Conservation (phyloP, 257 asterid genomes). For the Primulina huaijiensis region DNA sequence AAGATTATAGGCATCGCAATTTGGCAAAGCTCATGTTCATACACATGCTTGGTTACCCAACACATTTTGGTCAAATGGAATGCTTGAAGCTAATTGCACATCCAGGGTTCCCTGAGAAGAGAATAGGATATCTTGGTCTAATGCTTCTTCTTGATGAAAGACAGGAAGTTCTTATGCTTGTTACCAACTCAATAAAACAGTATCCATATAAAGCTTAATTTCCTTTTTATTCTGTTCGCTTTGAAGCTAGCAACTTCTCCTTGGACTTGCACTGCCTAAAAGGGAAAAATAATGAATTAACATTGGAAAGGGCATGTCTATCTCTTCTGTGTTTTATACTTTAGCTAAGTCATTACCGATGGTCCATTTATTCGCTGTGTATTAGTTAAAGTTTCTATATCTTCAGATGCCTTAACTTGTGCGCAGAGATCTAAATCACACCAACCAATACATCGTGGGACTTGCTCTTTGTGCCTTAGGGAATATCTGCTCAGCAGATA, state of each 20-base stretch:
- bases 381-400: constrained; percentile 15
- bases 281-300: constrained; percentile 6
- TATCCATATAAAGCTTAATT: constrained; percentile 44
- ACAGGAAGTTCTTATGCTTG: constrained; percentile 98
- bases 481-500: constrained; percentile 95
- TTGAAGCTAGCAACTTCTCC: constrained; percentile 17
- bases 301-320: constrained; percentile 16
- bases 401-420: constrained; percentile 48
- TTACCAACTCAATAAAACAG: constrained; percentile 98
- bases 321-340: constrained; percentile 8
- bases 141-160: constrained; percentile 99
- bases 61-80: constrained; percentile 99
- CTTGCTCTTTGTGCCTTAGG: constrained; percentile 99
- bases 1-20: constrained; percentile 88
- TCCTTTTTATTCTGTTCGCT: constrained; percentile 16
- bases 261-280: constrained; percentile 8
- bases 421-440: constrained; percentile 89
- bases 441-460: constrained; percentile 95
- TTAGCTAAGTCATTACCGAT: constrained; percentile 20
- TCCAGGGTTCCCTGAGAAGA: constrained; percentile 98
- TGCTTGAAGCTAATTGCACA: constrained; percentile 90
- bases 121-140: constrained; percentile 98
- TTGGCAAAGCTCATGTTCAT: constrained; percentile 98
- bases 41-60: constrained; percentile 99
- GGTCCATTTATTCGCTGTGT: constrained; percentile 26